Evolutionary conservation across 345 rosid genomes (phyloP), one percentile per base, ranked within the genome.

Genomic region (Salix suchowensis): DNA sequence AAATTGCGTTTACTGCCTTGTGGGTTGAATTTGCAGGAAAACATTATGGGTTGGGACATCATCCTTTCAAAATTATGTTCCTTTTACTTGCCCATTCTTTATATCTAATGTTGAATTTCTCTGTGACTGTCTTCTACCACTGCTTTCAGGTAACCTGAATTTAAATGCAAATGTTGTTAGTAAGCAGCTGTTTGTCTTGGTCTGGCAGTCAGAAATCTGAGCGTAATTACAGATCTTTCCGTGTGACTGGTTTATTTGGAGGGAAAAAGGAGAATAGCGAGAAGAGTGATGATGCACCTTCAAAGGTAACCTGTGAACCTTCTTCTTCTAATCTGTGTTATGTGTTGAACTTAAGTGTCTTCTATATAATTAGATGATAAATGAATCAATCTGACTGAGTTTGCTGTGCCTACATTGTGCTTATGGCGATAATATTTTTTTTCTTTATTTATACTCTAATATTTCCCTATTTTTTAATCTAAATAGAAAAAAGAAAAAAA

Each of bases 261-360:
- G 97, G 96, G 34, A 90, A 91, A 52, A 92, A 89, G 84, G 92
- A 94, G 7, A 87, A 86, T 66, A 84, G 84, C 70, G 94, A 88
- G 64, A 86, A 86, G 74, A 73, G 87, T 46, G 93, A 87, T 54
- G 98, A 88, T 71, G 86, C 85, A 1, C 88, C 91, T 76, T 85
- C 94, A 60, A 92, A 94, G 97, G 98, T 92, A 74, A 65, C 46
- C 40, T 61, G 19, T 50, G 3, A 16, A 61, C 37, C 74, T 42
- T 74, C 72, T 58, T 46, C 52, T 15, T 46, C 52, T 46, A 46
- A 4, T 46, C 52, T 12, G 18, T 4, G 16, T 46, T 3, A 40
- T 40, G 52, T 46, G 46, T 42, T 42, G 46, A 42, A 42, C 14
- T 42, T 11, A 42, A 42, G 14, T 42, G 46, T 42, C 46, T 42